Base-by-base conservation (phyloP, 2,329 filamentous ascomycete species). In the Cladosporium sp. region DNA sequence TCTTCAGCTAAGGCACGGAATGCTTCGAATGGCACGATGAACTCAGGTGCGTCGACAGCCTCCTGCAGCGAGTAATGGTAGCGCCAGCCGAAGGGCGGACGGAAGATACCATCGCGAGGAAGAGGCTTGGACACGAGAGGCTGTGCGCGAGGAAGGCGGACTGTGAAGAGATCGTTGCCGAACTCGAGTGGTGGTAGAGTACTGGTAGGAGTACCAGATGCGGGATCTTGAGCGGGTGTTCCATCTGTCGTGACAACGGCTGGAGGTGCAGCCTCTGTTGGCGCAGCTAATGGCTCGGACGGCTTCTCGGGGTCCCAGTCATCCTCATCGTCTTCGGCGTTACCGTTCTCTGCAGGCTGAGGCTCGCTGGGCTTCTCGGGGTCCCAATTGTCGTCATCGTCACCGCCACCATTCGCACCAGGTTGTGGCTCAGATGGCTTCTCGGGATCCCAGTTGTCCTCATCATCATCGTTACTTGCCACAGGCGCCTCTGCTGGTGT, bases 61-160 rank as follows among this genome's bases (percentile, higher is more conserved):
- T 99, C 95, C 73, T 95, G 89, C 65, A 99, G 88, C 78, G 93
- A 96, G 82, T 97, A 99, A 75, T 88, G 96, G 81, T 99, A 99
- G 78, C 95, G 97, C 93, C 95, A 98, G 58, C 94, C 95, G 76
- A 93, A 98, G 0, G 95, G 92, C 5, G 95, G 95, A 5, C 95
- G 89, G 81, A 99, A 99, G 34, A 95, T 85, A 62, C 95, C 95
- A 76, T 97, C 92, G 23, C 88, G 84, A 5, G 93, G 92, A 0
- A 78, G 66, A 18, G 73, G 69, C 49, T 72, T 71, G 7, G 92
- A 93, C 32, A 69, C 68, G 11, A 74, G 64, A 39, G 72, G 67
- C 66, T 75, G 74, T 74, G 89, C 85, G 25, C 90, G 90, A 0
- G 92, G 91, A 74, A 99, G 98, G 58, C 91, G 88, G 61, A 99